These are phyloP conservation scores for Boletus coccyginus DNA, from an alignment of 768 basidiomycete genomes.

Conservation along the genomic window DNA sequence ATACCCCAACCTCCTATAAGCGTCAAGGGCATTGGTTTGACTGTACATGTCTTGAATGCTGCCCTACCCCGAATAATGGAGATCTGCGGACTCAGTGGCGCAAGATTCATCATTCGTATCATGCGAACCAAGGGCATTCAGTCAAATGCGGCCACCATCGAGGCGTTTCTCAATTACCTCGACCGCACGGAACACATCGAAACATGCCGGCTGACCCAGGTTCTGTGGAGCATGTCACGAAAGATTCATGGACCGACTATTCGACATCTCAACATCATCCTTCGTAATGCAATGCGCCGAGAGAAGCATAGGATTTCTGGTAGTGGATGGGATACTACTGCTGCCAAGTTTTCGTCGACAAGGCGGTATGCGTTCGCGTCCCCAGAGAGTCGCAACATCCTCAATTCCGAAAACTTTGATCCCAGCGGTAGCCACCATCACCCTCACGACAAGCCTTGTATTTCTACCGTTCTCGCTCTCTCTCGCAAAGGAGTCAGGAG, in stretches of 20 bases:
- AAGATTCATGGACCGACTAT: constrained; percentile 45
- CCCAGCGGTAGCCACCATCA: constrained; percentile 44
- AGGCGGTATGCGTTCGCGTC: constrained; percentile 17
- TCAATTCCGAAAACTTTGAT: constrained; percentile 39
- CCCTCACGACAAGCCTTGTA: constrained; percentile 29
- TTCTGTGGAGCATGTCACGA: constrained; percentile 48
- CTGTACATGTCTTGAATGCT: constrained; percentile 57
- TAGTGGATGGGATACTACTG: constrained; percentile 45
- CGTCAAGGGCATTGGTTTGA: constrained; percentile 33
- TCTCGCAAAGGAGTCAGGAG: constrained; percentile 45
- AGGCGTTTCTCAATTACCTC: constrained; percentile 54
- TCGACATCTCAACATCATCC: constrained; percentile 53
- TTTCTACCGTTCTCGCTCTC: constrained; percentile 48
- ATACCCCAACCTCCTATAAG: constrained; percentile 19
- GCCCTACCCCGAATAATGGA: constrained; percentile 50
- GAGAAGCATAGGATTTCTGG: constrained; percentile 48
- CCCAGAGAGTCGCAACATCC: constrained; percentile 12
- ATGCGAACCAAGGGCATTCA: constrained; percentile 52
- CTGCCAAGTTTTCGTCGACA: constrained; percentile 38
- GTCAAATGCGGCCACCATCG: constrained; percentile 53
- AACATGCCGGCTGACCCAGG: constrained; percentile 45
- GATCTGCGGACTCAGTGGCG: constrained; percentile 47
- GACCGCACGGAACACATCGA: constrained; percentile 40
- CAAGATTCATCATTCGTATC: constrained; percentile 46
- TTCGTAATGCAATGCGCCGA: constrained; percentile 49